Base-by-base conservation (phyloP, 306 rosid species). In the Arachis hypogaea region DNA sequence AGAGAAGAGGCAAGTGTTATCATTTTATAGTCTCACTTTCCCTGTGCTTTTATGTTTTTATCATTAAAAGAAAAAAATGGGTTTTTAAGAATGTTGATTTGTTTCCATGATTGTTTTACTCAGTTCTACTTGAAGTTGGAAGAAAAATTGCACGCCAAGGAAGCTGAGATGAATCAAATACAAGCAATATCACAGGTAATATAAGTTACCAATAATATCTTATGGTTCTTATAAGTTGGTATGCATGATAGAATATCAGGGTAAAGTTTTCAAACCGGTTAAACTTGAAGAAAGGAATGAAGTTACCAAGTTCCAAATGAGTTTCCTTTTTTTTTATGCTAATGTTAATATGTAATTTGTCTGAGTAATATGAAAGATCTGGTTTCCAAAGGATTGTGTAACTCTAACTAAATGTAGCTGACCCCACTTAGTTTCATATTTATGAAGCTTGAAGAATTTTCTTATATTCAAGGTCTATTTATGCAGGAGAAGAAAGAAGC, bases 401-500 rank as follows among this genome's bases (percentile, higher is more conserved):
- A 40, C 38, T 12, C 6, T 4, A 58, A 43, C 2, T 46, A 9
- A 4, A 8, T 36, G 54, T 22, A 11, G 72, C 40, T 18, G 68
- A 43, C 33, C 63, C 61, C 61, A 33, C 1, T 66, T 42, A 33
- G 38, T 9, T 57, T 29, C 60, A 58, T 30, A 57, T 52, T n/a
- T 56, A 42, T 69, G 16, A 18, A 57, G 73, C 63, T 22, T 14
- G 58, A 62, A 68, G 82, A 76, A 77, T 71, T 80, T 72, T 40
- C 59, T 11, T 58, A 55, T 54, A 66, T 73, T 28, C 51, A 30
- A 38, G 62, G 50, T 22, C 51, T 74, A 52, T 73, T 77, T 22
- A 44, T 75, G 77, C 79, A 89, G 97, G 90, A 80, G 58, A 86
- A 84, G 84, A 78, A 71, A 40, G 86, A 89, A 66, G 89, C 96